Base-by-base conservation (phyloP, 305 asterid genomes). In the Plantago lanceolata region DNA sequence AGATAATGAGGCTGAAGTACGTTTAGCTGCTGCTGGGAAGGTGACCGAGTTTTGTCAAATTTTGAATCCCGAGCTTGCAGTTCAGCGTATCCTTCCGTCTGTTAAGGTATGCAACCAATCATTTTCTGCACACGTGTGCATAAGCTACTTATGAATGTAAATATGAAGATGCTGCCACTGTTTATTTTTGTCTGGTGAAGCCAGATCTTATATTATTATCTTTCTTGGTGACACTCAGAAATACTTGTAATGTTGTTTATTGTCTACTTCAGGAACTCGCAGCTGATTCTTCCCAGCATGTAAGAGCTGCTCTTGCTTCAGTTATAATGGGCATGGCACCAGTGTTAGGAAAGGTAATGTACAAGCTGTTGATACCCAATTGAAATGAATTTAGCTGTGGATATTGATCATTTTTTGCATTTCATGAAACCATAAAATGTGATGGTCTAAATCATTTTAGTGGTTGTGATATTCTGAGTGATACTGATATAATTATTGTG, bases 281-380 rank as follows among this genome's bases (percentile, higher is more conserved):
- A 62, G 84, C 96, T 63, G 97, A 90, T 83, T 87, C 97, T 67
- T 87, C 96, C n/a, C 97, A 90, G 77, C 97, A 90, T 69, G 97
- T 90, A 54, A 78, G 97, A 69, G 88, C 97, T 54, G 93, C 96
- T 78, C 77, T 90, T 85, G 96, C 97, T 59, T 90, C 96, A 14
- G 94, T 85, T 49, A 88, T 88, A 61, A 88, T 88, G 96, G 96
- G 97, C 68, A 90, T 90, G 97, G 96, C 97, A 79, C 96, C 96
- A 2, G 88, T 90, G 66, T 71, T 90, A 67, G 97, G 95, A 43
- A 90, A 90, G 95, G 97, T 90, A 63, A 69, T 49, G 55, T 49
- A 49, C 55, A 49, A 18, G 55, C 26, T 17, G 12, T 17, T 49
- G 24, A 49, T 49, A 49, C 40, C 5, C 9, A 33, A 5, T 33